Evolutionary conservation across 2,329 filamentous ascomycete species (phyloP).

Genomic region (Aspergillus fumigatiaffinis): DNA sequence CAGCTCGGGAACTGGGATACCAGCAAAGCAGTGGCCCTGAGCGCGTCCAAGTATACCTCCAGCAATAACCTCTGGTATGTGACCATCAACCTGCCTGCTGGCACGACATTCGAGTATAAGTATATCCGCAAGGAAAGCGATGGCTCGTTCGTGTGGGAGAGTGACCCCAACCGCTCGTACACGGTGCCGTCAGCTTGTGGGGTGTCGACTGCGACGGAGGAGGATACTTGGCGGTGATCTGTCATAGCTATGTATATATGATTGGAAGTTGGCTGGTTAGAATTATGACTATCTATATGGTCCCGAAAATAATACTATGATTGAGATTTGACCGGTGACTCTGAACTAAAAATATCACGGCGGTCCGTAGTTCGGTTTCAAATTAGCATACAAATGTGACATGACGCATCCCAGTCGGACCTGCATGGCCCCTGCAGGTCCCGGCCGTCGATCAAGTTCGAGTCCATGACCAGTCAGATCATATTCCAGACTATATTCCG

Average conservation of each 20-base stretch:
- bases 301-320: not conserved
- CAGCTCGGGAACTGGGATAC: conserved; percentile 63
- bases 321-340: not conserved
- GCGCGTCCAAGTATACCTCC: conserved; percentile 56
- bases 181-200: conserved; percentile 38
- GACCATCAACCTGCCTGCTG: conserved; percentile 53
- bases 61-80: conserved; percentile 60
- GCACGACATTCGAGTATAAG: conserved; percentile 62
- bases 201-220: conserved; percentile 27
- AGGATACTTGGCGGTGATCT: conserved; percentile 36
- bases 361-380: not conserved
- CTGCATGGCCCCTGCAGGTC: not conserved
- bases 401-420: not conserved
- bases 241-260: not conserved
- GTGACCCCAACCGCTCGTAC: conserved; percentile 46
- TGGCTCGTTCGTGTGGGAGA: conserved; percentile 61
- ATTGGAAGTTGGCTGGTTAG: too few species aligned
- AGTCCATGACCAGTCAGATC: not conserved
- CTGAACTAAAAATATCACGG: not conserved
- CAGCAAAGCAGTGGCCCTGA: conserved; percentile 52
- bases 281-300: not conserved
- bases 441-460: not conserved
- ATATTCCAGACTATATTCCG: not conserved
- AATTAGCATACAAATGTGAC: not conserved
- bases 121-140: conserved; percentile 58